phyloP scores from a whole-genome alignment of 345 rosid genomes.

The Trapa bicornis region DNA sequence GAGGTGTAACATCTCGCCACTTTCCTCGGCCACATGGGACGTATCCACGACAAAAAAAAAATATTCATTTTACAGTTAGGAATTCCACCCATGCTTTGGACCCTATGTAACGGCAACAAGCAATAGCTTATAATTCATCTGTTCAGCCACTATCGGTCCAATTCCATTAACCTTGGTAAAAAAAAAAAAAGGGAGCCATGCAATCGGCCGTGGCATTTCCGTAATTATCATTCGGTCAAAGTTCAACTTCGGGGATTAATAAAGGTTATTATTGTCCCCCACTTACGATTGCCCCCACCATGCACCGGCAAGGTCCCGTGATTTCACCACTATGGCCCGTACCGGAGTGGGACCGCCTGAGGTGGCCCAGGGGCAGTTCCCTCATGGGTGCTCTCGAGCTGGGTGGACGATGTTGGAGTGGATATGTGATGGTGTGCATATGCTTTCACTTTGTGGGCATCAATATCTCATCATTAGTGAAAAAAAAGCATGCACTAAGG shows the following conservation, averaged over 20 bases:
- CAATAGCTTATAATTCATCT: no score
- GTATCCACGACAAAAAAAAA: no score
- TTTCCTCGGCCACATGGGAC: no score
- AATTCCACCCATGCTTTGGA: no score
- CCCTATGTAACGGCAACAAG: no score
- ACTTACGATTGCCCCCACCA: constrained; percentile 21
- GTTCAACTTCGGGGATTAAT: constrained; percentile 27
- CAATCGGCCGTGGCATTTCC: no score
- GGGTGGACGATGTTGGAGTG: neutral
- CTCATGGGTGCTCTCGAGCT: neutral
- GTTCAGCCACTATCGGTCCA: no score
- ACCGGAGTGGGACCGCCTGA: neutral
- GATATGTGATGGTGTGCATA: neutral
- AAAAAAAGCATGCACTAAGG: constrained; percentile 5
- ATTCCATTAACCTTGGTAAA: no score
- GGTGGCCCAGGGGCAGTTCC: neutral
- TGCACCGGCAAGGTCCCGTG: constrained; percentile 6
- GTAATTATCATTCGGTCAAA: constrained; percentile 24
- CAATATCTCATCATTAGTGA: neutral
- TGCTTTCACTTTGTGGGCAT: no score
- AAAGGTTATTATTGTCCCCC: constrained; percentile 29
- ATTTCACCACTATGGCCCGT: neutral
- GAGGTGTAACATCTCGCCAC: no score
- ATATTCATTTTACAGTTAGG: no score
- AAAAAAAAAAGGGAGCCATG: no score